These are phyloP conservation scores for Microthlaspi erraticum DNA, from an alignment of 345 rosid species.

Conservation along the genomic window DNA sequence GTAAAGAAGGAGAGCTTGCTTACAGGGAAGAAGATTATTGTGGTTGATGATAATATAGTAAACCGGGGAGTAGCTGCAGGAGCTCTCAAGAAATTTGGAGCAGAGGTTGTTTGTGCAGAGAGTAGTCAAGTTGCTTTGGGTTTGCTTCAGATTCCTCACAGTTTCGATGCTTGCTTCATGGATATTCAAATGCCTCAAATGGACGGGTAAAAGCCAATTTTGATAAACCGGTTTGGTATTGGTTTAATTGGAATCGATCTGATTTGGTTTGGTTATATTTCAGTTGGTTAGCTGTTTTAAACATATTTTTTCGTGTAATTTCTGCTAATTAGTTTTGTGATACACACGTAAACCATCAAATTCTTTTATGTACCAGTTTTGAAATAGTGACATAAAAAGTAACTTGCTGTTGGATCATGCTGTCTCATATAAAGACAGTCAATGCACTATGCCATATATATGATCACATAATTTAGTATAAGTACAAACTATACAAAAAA, in stretches of 20 bases:
- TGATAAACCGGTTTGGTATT: neutral
- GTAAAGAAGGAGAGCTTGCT: slow-evolving; percentile 83
- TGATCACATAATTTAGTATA: too few species aligned
- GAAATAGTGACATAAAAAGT: too few species aligned
- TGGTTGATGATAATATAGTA: slow-evolving; percentile 89
- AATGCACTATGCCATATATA: too few species aligned
- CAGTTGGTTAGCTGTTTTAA: too few species aligned
- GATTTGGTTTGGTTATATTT: neutral
- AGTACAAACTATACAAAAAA: too few species aligned
- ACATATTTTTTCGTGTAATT: too few species aligned
- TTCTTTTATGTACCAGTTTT: too few species aligned
- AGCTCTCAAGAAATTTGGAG: slow-evolving; percentile 93
- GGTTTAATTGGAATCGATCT: neutral
- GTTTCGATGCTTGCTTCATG: slow-evolving; percentile 97
- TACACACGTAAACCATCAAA: too few species aligned
- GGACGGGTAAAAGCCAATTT: slow-evolving; percentile 79
- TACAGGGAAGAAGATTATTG: slow-evolving; percentile 78
- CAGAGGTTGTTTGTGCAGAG: slow-evolving; percentile 81
- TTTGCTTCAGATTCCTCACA: slow-evolving; percentile 79
- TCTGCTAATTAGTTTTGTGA: too few species aligned
- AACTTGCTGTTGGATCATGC: too few species aligned
- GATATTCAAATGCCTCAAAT: slow-evolving; percentile 99
- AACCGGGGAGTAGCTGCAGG: slow-evolving; percentile 96
- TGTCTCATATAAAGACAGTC: too few species aligned
- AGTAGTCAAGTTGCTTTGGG: slow-evolving; percentile 82